Conservation (phyloP, 805 yeast genomes). For the Alloascoidea hylecoeti region DNA sequence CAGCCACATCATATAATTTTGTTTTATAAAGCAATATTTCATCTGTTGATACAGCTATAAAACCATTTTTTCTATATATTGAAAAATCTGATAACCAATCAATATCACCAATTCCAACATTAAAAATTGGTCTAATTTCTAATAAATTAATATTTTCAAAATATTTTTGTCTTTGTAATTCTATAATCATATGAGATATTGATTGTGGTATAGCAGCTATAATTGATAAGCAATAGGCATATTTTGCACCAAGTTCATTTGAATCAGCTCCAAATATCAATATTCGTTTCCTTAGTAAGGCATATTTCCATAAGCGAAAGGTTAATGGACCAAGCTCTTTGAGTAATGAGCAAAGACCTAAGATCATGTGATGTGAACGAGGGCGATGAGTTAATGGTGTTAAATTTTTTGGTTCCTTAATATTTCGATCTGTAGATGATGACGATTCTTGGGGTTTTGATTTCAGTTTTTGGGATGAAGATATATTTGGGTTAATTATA, state of each 20-base stretch:
- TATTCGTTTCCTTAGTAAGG: constrained; percentile 41
- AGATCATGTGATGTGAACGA: too few relatives aligned
- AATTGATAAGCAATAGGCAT: constrained; percentile 42
- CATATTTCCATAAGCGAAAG: constrained; percentile 50
- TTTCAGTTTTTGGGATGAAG: not conserved
- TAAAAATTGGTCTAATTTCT: constrained; percentile 36
- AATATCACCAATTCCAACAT: constrained; percentile 47
- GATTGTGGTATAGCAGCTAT: constrained; percentile 54
- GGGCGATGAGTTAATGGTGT: constrained; percentile 20
- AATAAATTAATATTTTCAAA: not conserved
- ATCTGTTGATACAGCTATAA: constrained; percentile 53
- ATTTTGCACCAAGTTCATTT: constrained; percentile 28
- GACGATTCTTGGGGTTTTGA: not conserved
- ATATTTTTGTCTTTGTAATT: not conserved
- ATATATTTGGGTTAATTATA: not conserved
- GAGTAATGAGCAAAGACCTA: constrained; percentile 20
- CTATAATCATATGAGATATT: constrained; percentile 18
- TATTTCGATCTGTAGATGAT: constrained; percentile 5
- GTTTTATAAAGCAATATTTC: constrained; percentile 42
- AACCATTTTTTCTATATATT: constrained; percentile 18
- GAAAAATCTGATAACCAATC: constrained; percentile 17
- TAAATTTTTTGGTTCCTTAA: constrained; percentile 26
- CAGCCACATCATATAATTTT: constrained; percentile 32
- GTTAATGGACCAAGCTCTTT: constrained; percentile 48
- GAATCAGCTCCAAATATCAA: constrained; percentile 25